Percentiles rank a stretch among this genome's conserved stretches.
These are phyloP conservation scores for Tephrocybe sp. DNA, from an alignment of 768 basidiomycete species.

Conservation along the genomic window DNA sequence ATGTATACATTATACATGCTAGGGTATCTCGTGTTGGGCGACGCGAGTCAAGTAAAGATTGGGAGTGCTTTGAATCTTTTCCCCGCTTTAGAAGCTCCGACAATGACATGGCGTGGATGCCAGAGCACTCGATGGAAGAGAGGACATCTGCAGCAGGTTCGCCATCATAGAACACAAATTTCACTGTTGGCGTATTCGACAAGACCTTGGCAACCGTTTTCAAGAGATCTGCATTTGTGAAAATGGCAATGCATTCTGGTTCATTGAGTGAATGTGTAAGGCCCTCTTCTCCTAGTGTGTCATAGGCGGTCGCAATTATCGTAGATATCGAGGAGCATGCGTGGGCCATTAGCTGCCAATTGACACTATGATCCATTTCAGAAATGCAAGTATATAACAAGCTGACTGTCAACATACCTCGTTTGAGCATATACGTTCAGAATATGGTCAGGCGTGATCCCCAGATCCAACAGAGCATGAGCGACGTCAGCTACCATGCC, in stretches of 20 bases:
- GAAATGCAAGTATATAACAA: constrained; percentile 11
- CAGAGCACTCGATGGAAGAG: constrained; percentile 54
- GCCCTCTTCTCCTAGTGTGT: constrained; percentile 87
- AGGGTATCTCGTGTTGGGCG: constrained; percentile 40
- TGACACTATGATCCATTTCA: constrained; percentile 41
- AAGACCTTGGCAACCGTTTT: constrained; percentile 73
- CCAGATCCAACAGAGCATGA: constrained; percentile 70
- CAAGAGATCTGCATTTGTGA: constrained; percentile 91
- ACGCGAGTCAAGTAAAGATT: constrained; percentile 37
- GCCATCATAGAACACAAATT: constrained; percentile 85
- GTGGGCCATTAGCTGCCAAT: constrained; percentile 88
- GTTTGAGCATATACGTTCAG: constrained; percentile 93
- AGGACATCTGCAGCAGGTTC: constrained; percentile 50
- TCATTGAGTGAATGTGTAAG: constrained; percentile 86
- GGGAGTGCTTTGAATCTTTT: constrained; percentile 41
- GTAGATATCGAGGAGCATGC: constrained; percentile 77
- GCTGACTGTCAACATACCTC: constrained; percentile 42
- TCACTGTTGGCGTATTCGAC: constrained; percentile 71
- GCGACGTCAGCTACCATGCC: constrained; percentile 62
- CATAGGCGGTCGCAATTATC: constrained; percentile 92
- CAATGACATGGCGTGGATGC: constrained; percentile 61
- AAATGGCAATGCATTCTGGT: constrained; percentile 78
- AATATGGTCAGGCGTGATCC: constrained; percentile 65
- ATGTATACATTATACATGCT: constrained; percentile 71
- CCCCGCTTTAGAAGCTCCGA: constrained; percentile 72